Evolutionary conservation across 331 rosid species (phyloP), one percentile per base, ranked within the genome.

Genomic region (Quercus lobata): DNA sequence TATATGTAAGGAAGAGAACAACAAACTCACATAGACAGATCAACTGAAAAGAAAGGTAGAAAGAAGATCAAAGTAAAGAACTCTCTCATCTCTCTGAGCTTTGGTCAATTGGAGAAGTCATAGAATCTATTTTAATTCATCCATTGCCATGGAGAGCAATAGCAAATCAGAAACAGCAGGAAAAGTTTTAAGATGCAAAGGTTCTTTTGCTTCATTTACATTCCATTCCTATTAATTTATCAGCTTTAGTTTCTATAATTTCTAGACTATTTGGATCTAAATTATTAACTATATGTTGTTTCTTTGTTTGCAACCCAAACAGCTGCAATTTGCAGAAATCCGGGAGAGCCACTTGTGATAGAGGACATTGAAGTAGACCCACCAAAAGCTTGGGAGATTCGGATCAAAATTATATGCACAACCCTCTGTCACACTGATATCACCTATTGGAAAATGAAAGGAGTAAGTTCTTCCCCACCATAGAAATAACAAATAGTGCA

Each of bases 361-460:
- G 94, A 88, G 74, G 94, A 90, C 76, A 78, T 90, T 49, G 85
- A 86, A 77, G 82, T 90, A 24, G 92, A 88, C 4, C 89, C 92
- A 35, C 94, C 94, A 21, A 81, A 84, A 77, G 80, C 89, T 21
- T 81, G 90, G 85, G 94, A 90, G 65, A 85, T 90, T 58, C 79
- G 89, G 49, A 86, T 90, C 88, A 90, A 86, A 72, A 81, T 90
- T 37, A 68, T 90, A 29, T 88, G 85, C 81, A 84, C 94, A 17
- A 70, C 94, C n/a, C 83, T 90, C 29, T 90, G 94, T 37, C 94
- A 88, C 79, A 55, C 85, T 22, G 94, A 90, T 77, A 66, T 84
- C 6, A 84, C 89, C 74, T 32, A 71, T 15, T 88, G 92, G 94
- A 86, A 89, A 83, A 60, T 79, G 69, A 71, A 82, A 19, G 1